These are phyloP conservation scores for Aspergillus arachidicola DNA, from an alignment of 2,329 filamentous ascomycete genomes.

Conservation along the genomic window DNA sequence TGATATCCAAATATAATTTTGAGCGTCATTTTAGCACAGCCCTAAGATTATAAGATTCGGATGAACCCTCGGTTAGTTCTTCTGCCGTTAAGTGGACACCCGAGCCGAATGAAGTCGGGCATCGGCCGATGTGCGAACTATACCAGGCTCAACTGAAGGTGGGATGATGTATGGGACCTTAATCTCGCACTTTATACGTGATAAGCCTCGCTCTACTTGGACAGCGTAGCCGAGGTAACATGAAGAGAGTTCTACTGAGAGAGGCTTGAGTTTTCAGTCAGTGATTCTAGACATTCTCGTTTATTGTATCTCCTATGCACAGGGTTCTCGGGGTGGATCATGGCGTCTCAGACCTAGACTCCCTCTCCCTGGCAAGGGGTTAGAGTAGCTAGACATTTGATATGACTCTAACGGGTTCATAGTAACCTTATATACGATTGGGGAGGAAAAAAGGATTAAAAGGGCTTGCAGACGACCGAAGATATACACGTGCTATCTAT, in stretches of 20 bases:
- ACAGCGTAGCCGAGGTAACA: background rate
- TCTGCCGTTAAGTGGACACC: too few species aligned
- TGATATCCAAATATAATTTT: too few species aligned
- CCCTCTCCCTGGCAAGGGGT: too few species aligned
- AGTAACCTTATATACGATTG: background rate
- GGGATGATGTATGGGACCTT: background rate
- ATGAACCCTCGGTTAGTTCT: too few species aligned
- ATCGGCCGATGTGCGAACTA: slow-evolving; percentile 5
- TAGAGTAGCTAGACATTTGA: too few species aligned
- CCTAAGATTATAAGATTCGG: too few species aligned
- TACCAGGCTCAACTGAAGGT: background rate
- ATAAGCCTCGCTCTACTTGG: too few species aligned
- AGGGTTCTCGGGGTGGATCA: background rate
- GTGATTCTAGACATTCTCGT: background rate
- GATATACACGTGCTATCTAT: background rate
- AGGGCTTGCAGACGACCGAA: background rate
- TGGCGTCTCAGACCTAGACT: too few species aligned
- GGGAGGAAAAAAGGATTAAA: background rate
- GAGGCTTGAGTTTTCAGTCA: background rate
- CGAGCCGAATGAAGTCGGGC: background rate
- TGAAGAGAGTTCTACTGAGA: background rate
- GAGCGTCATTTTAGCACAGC: too few species aligned
- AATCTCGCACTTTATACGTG: too few species aligned
- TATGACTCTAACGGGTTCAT: background rate
- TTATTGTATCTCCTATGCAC: rapidly evolving